Evolutionary conservation across 2,329 filamentous ascomycete genomes (phyloP).

Genomic region (Cladorrhinum sp.): DNA sequence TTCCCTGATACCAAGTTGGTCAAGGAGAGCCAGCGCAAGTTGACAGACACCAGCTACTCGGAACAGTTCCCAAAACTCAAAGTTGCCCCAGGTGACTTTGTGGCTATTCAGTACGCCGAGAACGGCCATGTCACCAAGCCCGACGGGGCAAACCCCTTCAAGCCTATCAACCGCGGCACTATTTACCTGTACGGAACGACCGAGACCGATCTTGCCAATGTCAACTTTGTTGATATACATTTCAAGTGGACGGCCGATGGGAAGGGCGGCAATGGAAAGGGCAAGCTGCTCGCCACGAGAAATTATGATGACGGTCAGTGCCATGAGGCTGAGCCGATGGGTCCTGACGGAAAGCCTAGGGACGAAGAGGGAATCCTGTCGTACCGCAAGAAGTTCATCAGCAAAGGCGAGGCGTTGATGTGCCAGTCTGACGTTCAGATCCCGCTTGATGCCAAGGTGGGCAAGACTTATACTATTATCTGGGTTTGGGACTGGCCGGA

Average conservation of each 20-base stretch:
- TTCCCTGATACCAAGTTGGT: constrained; percentile 57
- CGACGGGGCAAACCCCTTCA: constrained; percentile 48
- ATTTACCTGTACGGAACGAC: constrained; percentile 72
- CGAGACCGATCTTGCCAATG: constrained; percentile 46
- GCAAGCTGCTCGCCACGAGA: constrained; percentile 70
- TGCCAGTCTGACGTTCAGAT: constrained; percentile 82
- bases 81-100: constrained; percentile 56
- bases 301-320: constrained; percentile 90
- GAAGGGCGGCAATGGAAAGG: constrained; percentile 74
- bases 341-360: not conserved
- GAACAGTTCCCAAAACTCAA: constrained; percentile 60
- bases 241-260: constrained; percentile 75
- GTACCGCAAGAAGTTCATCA: constrained; percentile 56
- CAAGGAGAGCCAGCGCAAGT: constrained; percentile 57
- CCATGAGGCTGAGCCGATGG: constrained; percentile 57
- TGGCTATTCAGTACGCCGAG: constrained; percentile 68
- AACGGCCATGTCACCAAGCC: constrained; percentile 72
- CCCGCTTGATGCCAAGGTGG: constrained; percentile 60
- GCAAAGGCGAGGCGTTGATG: constrained; percentile 51
- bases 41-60: constrained; percentile 48
- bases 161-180: constrained; percentile 65
- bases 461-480: constrained; percentile 74
- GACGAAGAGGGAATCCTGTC: constrained; percentile 59
- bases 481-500: constrained; percentile 97
- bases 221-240: constrained; percentile 62